Base-by-base conservation (phyloP, 2,329 filamentous ascomycete species). In the Clonostachys chloroleuca region DNA sequence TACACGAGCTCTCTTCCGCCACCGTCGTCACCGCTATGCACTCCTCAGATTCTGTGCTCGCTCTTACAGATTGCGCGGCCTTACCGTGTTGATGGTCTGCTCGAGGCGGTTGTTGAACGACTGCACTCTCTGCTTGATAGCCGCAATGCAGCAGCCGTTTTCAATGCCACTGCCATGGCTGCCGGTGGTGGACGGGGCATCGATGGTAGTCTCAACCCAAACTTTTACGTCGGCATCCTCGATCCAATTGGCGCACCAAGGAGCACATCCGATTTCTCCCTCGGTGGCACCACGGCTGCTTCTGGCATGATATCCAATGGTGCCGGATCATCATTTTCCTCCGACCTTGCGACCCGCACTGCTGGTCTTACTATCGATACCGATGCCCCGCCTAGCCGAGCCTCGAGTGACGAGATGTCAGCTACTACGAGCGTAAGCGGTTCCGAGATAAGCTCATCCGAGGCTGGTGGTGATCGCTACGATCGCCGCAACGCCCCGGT, bases 81-180 rank as follows among this genome's bases (percentile, higher is more conserved):
- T 0, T 99, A 99, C 64, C 88, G 91, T 53, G 80, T 99, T 42
- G 92, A 97, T 57, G 94, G 94, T 0, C 78, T 99, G 3, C 74
- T 97, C 2, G 94, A 99, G 69, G 90, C 90, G 1, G 89, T 95
- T 2, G 89, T 97, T 10, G 91, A 97, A 65, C 83, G 92, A 8
- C 76, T 99, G 0, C 94, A 99, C 59, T 80, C 88, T 33, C 81
- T 95, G 1, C 80, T 99, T 5, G 94, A 99, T 63, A 94, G 89
- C 43, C 81, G 92, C 42, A 99, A 97, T 56, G 92, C 94, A 0
- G 94, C 94, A 0, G 94, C 94, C 6, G 92, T 99, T 0, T 99
- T 99, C 74, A 99, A 99, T 55, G 94, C 94, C 1, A 94, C 92
- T 0, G 94, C 94, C 46, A 97, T 97, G 94, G 94, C 92, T 1